Base-by-base conservation (phyloP, 306 rosid species). In the Prosopis cineraria region DNA sequence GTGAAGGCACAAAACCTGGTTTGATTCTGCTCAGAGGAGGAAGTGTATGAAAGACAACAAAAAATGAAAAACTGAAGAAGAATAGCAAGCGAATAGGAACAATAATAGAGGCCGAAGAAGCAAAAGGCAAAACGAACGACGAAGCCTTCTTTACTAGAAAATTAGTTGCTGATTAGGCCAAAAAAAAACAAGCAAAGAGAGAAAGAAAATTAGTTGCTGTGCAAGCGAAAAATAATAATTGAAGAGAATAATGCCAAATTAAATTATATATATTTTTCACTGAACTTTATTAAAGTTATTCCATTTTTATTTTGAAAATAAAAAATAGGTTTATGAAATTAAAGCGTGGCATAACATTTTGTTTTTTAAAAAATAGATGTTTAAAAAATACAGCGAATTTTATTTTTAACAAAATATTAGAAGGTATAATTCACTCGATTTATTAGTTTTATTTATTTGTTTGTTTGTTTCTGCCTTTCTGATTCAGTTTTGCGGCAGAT, bases 1-100 rank as follows among this genome's bases (percentile, higher is more conserved):
- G 36, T 12, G 44, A 76, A 78, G 25, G 74, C 43, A 74, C 19
- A 76, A 78, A 76, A 81, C 84, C 88, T 86, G 79, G 81, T 68
- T 76, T 5, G 70, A 67, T 53, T 75, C 27, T 34, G 68, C 58
- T 43, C 29, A 70, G 74, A 65, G 10, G 60, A 71, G 13, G 68
- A 55, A 65, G 33, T 5, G 34, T 5, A 19, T 45, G n/a, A n/a
- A n/a, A n/a, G n/a, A n/a, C n/a, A n/a, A 64, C 34, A 25, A 64
- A 64, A 48, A 1, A 30, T 4, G 81, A 59, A 43, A n/a, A 12
- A 17, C 22, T 29, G 33, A 29, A 50, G 77, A 72, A 72, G 73
- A 40, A 19, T 37, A 52, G 50, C 53, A 59, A 43, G 31, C 43
- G 78, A 78, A 81, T 9, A 41, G 58, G 33, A 80, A 84, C 9